Conservation (phyloP, 2,329 filamentous ascomycete species). For the Aspergillus pseudoterreus region DNA sequence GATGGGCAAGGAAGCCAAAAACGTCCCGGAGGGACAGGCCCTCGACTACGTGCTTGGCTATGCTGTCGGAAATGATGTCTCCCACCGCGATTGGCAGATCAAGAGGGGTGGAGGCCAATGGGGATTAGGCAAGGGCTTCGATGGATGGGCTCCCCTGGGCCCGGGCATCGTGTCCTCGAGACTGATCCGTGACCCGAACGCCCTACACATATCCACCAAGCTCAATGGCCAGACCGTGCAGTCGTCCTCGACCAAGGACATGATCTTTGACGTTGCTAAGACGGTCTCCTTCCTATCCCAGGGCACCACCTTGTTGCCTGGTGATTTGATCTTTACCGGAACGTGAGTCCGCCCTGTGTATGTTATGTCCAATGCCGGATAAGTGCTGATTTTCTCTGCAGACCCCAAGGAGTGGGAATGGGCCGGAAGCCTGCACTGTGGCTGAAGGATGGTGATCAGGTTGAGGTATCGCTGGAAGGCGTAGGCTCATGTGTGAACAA, state of each 20-base stretch:
- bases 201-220: slow-evolving; percentile 41
- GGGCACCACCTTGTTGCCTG: slow-evolving; percentile 38
- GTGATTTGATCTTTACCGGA: slow-evolving; percentile 43
- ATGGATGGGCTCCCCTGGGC: slow-evolving; percentile 71
- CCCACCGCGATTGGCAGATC: slow-evolving; percentile 72
- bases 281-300: slow-evolving; percentile 47
- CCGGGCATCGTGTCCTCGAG: slow-evolving; percentile 63
- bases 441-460: slow-evolving; percentile 66
- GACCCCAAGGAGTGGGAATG: slow-evolving; percentile 68
- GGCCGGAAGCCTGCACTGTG: slow-evolving; percentile 63
- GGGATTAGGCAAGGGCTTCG: slow-evolving; percentile 69
- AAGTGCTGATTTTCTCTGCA: slow-evolving; percentile 22
- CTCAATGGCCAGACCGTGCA: slow-evolving; percentile 50
- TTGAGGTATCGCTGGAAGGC: slow-evolving; percentile 64
- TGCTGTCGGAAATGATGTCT: slow-evolving; percentile 74
- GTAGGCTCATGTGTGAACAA: slow-evolving; percentile 56
- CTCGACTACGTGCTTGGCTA: slow-evolving; percentile 73
- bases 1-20: slow-evolving; percentile 63
- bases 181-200: slow-evolving; percentile 43
- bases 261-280: slow-evolving; percentile 46
- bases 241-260: slow-evolving; percentile 47
- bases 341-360: slow-evolving; percentile 34
- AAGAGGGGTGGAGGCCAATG: slow-evolving; percentile 66
- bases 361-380: background rate
- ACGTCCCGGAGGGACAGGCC: slow-evolving; percentile 63